Base-by-base conservation (phyloP, 768 basidiomycete species). In the Polyporus arcularius region DNA sequence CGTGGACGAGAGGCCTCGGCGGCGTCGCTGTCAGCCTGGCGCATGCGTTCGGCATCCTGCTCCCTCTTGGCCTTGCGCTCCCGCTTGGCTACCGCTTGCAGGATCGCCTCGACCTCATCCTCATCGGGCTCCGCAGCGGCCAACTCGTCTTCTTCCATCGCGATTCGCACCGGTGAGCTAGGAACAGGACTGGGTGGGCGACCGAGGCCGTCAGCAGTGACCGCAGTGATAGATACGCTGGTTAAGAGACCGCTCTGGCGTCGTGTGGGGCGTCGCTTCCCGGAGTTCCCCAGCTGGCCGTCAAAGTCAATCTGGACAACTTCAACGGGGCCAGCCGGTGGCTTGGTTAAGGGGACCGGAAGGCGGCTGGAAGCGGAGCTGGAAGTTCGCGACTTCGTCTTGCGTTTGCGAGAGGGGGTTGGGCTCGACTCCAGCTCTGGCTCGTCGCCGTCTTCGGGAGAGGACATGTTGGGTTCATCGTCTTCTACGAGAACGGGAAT, bases 401-500 rank as follows among this genome's bases (percentile, higher is more conserved):
- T 82, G 65, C 78, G 76, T 14, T 77, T 78, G 14, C 72, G 63
- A 6, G 68, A 70, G 8, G 81, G 78, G 53, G 74, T 73, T 15
- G 76, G 65, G 55, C 74, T 73, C 53, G 76, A 74, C 14, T 76
- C 75, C 18, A 68, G 54, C 1, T 75, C 73, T 31, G 81, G 80
- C 6, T 79, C 74, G 10, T 80, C 79, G 7, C 54, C 60, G 39
- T 63, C 63, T 32, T 62, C 66, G 4, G 62, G 62, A 7, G 65
- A 66, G 21, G 80, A 80, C 21, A 71, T 70, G 16, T 63, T 71
- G 7, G 79, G 78, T 68, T 90, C 89, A 1, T 88, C 86, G 47
- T 89, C 89, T 68, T 90, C 88, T 32, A 75, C 67, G 55, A 90
- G 89, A 15, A 82, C 85, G 0, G 88, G 88, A 40, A 90, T 70